These are phyloP conservation scores for Colletotrichum echinochloae DNA, from an alignment of 2,329 filamentous ascomycete genomes.

Conservation along the genomic window DNA sequence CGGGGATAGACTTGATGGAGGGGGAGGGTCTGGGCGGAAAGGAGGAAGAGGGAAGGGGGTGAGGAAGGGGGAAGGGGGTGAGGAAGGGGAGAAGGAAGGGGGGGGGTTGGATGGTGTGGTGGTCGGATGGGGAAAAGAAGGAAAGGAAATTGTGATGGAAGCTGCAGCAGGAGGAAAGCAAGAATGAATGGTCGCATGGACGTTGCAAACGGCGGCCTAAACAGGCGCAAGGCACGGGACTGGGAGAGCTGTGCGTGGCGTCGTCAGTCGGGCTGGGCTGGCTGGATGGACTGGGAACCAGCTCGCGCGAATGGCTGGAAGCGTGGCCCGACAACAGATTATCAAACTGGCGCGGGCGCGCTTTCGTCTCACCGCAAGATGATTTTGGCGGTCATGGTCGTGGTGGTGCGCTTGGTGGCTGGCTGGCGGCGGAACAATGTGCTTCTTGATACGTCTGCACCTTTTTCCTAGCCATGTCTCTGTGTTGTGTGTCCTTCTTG, in stretches of 20 bases:
- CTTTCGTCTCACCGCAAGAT: constrained; percentile 31
- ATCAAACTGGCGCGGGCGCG: background rate
- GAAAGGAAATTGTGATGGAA: constrained; percentile 14
- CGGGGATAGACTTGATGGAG: constrained; percentile 8
- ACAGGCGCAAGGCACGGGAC: constrained; percentile 1
- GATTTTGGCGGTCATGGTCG: too few relatives aligned
- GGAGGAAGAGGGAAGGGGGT: background rate
- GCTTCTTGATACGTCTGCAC: background rate
- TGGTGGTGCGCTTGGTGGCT: too few relatives aligned
- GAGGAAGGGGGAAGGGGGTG: too few relatives aligned
- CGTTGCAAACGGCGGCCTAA: constrained; percentile 7
- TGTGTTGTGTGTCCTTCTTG: background rate
- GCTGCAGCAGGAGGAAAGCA: constrained; percentile 5
- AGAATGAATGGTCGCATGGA: constrained; percentile 28
- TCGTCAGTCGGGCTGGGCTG: background rate
- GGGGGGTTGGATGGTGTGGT: background rate
- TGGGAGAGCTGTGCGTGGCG: background rate
- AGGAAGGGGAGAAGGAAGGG: too few relatives aligned
- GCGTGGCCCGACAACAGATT: constrained; percentile 46
- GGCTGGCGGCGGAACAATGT: background rate
- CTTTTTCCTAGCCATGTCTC: too few relatives aligned
- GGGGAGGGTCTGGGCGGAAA: constrained; percentile 14
- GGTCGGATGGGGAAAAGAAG: background rate
- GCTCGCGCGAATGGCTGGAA: constrained; percentile 13
- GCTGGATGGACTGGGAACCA: background rate